Evolutionary conservation across 2,329 filamentous ascomycete species (phyloP).

Genomic region (Whalleya microplaca): DNA sequence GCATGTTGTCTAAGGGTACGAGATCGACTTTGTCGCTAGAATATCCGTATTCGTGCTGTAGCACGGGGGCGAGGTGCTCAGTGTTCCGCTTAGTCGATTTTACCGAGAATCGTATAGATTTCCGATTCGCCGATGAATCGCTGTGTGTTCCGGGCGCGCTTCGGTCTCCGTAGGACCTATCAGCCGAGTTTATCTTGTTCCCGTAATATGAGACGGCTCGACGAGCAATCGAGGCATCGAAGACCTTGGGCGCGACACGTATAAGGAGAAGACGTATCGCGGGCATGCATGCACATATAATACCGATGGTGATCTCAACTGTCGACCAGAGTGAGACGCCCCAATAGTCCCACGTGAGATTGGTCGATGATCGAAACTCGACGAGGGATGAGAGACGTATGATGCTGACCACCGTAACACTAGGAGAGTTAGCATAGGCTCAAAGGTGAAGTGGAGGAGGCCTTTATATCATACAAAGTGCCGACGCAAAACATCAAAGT

Average conservation of each 20-base stretch:
- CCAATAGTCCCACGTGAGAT: conserved; percentile 42
- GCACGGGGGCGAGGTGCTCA: neutral
- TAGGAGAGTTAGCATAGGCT: neutral
- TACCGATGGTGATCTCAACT: conserved; percentile 44
- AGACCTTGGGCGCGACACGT: neutral
- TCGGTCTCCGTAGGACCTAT: neutral
- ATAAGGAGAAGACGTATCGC: conserved; percentile 39
- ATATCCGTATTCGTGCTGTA: neutral
- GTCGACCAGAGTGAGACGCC: conserved; percentile 41
- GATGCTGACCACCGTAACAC: neutral
- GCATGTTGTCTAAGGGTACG: neutral
- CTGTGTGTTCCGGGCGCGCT: neutral
- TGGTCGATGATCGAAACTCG: conserved; percentile 15
- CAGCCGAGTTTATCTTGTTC: neutral
- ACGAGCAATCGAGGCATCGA: neutral
- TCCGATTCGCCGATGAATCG: neutral
- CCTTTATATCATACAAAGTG: conserved; percentile 34
- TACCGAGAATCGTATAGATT: neutral
- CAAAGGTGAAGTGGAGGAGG: neutral
- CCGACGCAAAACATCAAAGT: conserved; percentile 56
- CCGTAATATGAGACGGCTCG: neutral
- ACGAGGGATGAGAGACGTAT: neutral
- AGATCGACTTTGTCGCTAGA: neutral
- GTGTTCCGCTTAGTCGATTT: neutral
- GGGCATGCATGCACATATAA: conserved; percentile 46